Evolutionary conservation across 371 early-diverging fungal genomes (phyloP), one percentile per base, ranked within the genome.

Genomic region (Mortierella sp.): DNA sequence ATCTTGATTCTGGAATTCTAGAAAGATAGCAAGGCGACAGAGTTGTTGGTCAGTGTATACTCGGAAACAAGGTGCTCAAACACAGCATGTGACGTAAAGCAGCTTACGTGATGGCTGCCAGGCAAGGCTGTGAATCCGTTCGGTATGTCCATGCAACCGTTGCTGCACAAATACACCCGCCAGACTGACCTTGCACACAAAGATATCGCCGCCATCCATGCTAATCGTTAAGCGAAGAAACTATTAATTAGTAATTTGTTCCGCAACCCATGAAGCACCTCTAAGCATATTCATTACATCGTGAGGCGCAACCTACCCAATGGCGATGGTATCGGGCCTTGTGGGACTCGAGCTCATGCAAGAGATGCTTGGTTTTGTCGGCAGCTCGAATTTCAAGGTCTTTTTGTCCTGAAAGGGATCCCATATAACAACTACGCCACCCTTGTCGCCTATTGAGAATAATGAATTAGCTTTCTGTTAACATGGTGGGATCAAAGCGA

Each of bases 151-250:
- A 71, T 81, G 75, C 8, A 84, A 31, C 21, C 85, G 81, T 21
- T 67, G 81, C n/a, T 69, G 26, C n/a, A 73, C 55, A 19, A 54
- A 51, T 24, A 81, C 73, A 50, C 54, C 40, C 5, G 75, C 40
- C 11, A 75, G 28, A 19, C 51, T 75, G 16, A 67, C 71, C 21
- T 78, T 73, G 21, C 75, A 75, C 10, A 84, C 67, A 70, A 84
- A 78, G 14, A 84, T 81, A 34, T 84, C 85, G 34, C 85, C 83
- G 0, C 80, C 77, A n/a, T 83, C 83, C 21, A 79, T 76, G 21
- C 83, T 83, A 82, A 26, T 46, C 34, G 1, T 24, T 0, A 54
- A 67, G 21, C 28, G 37, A 46, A 64, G 14, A 21, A 73, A 26
- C 43, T 48, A n/a, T 59, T 37, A 59, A 51, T 43, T 79, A 50